phyloP scores from a whole-genome alignment of 1,284 basidiomycete species.

The Singerocomus rubriflavus region DNA sequence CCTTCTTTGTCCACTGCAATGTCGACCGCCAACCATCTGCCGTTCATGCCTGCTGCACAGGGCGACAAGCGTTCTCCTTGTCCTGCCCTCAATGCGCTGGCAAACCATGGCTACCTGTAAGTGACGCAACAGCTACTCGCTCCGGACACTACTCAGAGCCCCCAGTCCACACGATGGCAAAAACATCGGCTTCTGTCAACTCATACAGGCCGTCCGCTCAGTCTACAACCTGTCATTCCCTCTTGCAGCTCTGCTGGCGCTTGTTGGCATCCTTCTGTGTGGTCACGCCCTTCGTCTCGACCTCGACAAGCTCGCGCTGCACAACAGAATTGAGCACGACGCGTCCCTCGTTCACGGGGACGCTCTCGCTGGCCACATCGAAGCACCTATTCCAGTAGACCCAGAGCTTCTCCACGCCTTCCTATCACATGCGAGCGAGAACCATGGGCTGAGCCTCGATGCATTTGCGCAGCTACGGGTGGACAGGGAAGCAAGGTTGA shows the following conservation, averaged over 20 bases:
- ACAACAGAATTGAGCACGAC: slow-evolving; percentile 49
- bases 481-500: slow-evolving; percentile 45
- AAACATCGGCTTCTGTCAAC: slow-evolving; percentile 32
- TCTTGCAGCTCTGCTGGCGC: slow-evolving; percentile 34
- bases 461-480: slow-evolving; percentile 46
- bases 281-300: slow-evolving; percentile 29
- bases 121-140: slow-evolving; percentile 17
- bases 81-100: slow-evolving; percentile 48
- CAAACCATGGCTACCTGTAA: slow-evolving; percentile 50
- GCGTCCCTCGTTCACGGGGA: slow-evolving; percentile 47
- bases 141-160: slow-evolving; percentile 32
- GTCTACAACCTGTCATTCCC: slow-evolving; percentile 39
- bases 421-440: slow-evolving; percentile 24
- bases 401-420: slow-evolving; percentile 23
- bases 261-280: slow-evolving; percentile 32
- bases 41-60: slow-evolving; percentile 31
- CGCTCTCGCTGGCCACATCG: slow-evolving; percentile 20
- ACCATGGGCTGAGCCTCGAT: slow-evolving; percentile 26
- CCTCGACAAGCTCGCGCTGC: slow-evolving; percentile 42
- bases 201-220: slow-evolving; percentile 33
- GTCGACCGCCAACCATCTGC: slow-evolving; percentile 38
- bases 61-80: slow-evolving; percentile 43
- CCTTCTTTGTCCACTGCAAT: slow-evolving; percentile 16
- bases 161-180: slow-evolving; percentile 33
- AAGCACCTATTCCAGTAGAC: slow-evolving; percentile 34